Evolutionary conservation across 768 basidiomycete genomes (phyloP).

Genomic region (Termitomyces sp.): DNA sequence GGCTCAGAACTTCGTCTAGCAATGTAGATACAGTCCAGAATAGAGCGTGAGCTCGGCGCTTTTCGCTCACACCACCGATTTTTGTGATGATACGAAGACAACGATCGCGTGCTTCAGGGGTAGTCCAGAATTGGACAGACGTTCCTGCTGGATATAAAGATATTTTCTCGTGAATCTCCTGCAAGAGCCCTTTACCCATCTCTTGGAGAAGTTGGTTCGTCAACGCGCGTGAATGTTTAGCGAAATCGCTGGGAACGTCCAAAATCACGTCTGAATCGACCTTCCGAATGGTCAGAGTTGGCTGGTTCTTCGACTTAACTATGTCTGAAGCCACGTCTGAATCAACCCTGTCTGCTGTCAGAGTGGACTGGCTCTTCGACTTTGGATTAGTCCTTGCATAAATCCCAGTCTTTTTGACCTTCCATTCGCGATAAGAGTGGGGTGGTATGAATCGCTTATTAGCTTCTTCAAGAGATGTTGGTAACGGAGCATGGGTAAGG

Average conservation of each 20-base stretch:
- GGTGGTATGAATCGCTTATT: slow-evolving; percentile 60
- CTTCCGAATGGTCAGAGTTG: slow-evolving; percentile 8
- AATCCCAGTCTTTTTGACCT: slow-evolving; percentile 28
- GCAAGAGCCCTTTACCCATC: slow-evolving; percentile 54
- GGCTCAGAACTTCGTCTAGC: slow-evolving; percentile 8
- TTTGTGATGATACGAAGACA: slow-evolving; percentile 74
- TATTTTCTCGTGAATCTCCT: slow-evolving; percentile 55
- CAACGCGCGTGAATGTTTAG: slow-evolving; percentile 64
- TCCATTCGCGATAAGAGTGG: slow-evolving; percentile 56
- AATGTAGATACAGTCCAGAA: slow-evolving; percentile 31
- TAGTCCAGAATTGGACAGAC: slow-evolving; percentile 71
- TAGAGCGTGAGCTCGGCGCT: slow-evolving; percentile 54
- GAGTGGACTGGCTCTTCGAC: slow-evolving; percentile 5
- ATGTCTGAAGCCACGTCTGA: neutral
- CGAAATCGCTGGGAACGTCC: slow-evolving; percentile 30
- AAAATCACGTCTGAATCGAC: slow-evolving; percentile 20
- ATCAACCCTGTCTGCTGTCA: neutral
- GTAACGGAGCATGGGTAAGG: slow-evolving; percentile 69
- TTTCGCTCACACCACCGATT: slow-evolving; percentile 72
- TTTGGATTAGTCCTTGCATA: slow-evolving; percentile 15
- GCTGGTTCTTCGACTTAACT: slow-evolving; percentile 1
- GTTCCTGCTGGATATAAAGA: slow-evolving; percentile 11
- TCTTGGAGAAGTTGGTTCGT: slow-evolving; percentile 72
- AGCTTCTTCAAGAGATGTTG: slow-evolving; percentile 50
- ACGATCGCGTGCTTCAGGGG: slow-evolving; percentile 66